A percentile compares a stretch with the other conserved stretches of the same genome.
These are phyloP conservation scores for Eimeria falciformis DNA, from an alignment of 169 alveolate genomes.

Conservation along the genomic window DNA sequence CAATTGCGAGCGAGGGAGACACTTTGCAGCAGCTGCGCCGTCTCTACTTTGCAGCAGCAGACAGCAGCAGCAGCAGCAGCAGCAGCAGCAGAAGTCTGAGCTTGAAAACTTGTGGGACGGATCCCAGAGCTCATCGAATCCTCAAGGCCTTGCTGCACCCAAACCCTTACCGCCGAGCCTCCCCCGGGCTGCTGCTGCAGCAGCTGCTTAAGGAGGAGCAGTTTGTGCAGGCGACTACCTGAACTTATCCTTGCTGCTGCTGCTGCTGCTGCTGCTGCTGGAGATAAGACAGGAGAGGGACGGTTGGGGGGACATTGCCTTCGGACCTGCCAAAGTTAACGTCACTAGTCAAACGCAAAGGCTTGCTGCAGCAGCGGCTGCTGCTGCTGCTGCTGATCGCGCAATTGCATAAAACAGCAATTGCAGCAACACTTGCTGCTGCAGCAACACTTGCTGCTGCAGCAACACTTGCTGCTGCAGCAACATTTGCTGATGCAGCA, in stretches of 20 bases:
- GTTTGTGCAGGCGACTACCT: background rate
- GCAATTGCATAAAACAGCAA: constrained; percentile 1
- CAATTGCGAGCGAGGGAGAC: constrained; percentile 24
- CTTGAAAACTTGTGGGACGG: background rate
- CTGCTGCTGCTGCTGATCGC: constrained; percentile 18
- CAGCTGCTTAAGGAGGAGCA: constrained; percentile 55
- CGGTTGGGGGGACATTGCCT: no score
- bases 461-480: no score
- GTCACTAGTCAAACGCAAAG: background rate
- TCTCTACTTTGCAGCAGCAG: background rate
- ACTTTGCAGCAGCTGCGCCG: constrained; percentile 42
- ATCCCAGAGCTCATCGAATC: constrained; percentile 27
- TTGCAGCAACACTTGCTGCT: background rate
- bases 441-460: background rate
- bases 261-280: no score
- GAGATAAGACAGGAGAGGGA: no score
- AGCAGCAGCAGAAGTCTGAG: constrained; percentile 9
- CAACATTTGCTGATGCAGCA: background rate
- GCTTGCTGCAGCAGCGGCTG: constrained; percentile 24
- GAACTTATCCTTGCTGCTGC: background rate
- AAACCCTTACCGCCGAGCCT: constrained; percentile 23
- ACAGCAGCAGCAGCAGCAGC: background rate
- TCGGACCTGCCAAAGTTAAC: no score
- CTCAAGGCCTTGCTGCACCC: constrained; percentile 39
- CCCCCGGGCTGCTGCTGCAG: constrained; percentile 8